Conservation (phyloP, 768 basidiomycete genomes). For the Leucosporidium yakuticum region DNA sequence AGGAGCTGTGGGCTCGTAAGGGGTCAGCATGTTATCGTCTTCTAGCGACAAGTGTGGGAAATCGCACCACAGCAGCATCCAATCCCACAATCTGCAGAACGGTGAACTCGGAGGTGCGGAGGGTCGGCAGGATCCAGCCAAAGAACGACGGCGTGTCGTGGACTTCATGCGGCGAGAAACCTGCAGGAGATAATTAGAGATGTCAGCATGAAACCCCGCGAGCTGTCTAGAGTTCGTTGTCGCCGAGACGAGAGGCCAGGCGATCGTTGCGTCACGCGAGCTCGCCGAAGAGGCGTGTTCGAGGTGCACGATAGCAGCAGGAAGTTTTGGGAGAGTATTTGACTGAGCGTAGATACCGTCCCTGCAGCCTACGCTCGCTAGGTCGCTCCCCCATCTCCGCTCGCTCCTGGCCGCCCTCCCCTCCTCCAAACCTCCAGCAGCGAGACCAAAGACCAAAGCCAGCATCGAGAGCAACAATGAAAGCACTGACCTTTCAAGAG, state of each 20-base stretch:
- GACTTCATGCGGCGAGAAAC: conserved; percentile 88
- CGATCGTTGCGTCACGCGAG: neutral
- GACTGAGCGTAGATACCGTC: neutral
- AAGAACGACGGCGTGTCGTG: conserved; percentile 77
- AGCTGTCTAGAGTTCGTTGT: neutral
- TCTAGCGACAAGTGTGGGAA: neutral
- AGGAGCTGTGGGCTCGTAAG: conserved; percentile 56
- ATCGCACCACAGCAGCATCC: conserved; percentile 80
- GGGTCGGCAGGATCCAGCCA: conserved; percentile 92
- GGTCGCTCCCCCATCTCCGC: neutral
- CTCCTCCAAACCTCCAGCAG: neutral
- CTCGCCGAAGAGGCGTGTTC: neutral
- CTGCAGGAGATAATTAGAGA: conserved; percentile 45
- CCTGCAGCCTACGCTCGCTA: neutral
- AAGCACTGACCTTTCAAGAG: conserved; percentile 72
- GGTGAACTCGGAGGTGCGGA: conserved; percentile 82
- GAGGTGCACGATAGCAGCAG: neutral
- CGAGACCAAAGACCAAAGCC: conserved; percentile 15
- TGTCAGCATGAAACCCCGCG: neutral
- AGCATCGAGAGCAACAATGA: conserved; percentile 23
- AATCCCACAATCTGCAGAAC: conserved; percentile 93
- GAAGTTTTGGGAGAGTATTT: too few species aligned
- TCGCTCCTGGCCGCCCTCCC: neutral
- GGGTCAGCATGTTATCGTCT: too few species aligned
- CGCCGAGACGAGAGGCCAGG: neutral